These are phyloP conservation scores for Phialophora chinensis DNA, from an alignment of 2,329 filamentous ascomycete genomes.

Conservation along the genomic window DNA sequence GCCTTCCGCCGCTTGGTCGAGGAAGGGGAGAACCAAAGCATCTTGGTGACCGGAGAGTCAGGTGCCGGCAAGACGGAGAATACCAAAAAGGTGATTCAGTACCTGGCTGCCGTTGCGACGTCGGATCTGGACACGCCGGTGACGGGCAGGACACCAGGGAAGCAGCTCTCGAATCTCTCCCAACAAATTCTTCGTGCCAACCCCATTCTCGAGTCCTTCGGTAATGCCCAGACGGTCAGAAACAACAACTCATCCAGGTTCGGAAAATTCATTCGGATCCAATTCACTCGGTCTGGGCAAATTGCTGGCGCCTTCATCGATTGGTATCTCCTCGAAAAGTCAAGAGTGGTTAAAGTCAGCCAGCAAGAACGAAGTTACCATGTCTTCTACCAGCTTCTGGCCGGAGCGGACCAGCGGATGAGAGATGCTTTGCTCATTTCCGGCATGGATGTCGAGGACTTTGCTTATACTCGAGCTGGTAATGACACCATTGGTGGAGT, in stretches of 20 bases:
- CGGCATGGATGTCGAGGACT: slow-evolving; percentile 78
- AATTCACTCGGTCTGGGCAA: slow-evolving; percentile 84
- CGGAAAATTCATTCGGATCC: slow-evolving; percentile 97
- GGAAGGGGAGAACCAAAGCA: slow-evolving; percentile 95
- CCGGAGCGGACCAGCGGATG: slow-evolving; percentile 75
- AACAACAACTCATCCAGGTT: slow-evolving; percentile 99
- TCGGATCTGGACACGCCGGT: slow-evolving; percentile 68
- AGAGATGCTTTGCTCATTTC: slow-evolving; percentile 79
- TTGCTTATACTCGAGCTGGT: slow-evolving; percentile 87
- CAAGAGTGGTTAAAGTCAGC: slow-evolving; percentile 90
- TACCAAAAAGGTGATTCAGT: slow-evolving; percentile 99
- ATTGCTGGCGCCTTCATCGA: slow-evolving; percentile 97
- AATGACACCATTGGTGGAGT: slow-evolving; percentile 91
- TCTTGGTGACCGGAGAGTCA: slow-evolving; percentile 96
- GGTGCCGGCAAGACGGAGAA: slow-evolving; percentile 99
- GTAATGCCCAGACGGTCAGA: slow-evolving; percentile 94
- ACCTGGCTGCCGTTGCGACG: slow-evolving; percentile 90
- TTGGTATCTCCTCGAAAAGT: slow-evolving; percentile 98
- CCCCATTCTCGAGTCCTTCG: slow-evolving; percentile 95
- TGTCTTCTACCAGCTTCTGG: slow-evolving; percentile 93
- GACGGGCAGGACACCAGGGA: slow-evolving; percentile 62
- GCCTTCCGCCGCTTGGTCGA: slow-evolving; percentile 95
- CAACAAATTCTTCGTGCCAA: slow-evolving; percentile 96
- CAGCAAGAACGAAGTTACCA: slow-evolving; percentile 93
- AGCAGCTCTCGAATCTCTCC: slow-evolving; percentile 81